Conservation (phyloP, 805 yeast genomes). For the Naumovozyma dairenensis region DNA sequence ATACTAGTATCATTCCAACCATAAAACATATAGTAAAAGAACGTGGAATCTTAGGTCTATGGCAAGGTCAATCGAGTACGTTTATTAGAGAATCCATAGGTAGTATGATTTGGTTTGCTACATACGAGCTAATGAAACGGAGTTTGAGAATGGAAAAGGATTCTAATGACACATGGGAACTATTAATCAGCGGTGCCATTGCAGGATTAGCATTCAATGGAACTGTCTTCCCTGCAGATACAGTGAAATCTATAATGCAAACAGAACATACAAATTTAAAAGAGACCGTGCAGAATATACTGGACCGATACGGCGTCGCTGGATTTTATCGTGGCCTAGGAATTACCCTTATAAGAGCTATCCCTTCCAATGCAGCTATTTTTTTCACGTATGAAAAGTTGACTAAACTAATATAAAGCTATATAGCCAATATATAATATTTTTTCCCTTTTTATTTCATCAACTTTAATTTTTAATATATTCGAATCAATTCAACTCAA, state of each 20-base stretch:
- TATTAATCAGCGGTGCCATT: slow-evolving; percentile 71
- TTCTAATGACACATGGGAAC: slow-evolving; percentile 31
- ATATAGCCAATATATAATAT: no score
- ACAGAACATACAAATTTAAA: slow-evolving; percentile 32
- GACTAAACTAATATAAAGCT: no score
- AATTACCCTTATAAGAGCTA: slow-evolving; percentile 67
- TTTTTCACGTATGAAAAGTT: slow-evolving; percentile 63
- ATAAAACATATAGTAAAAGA: slow-evolving; percentile 35
- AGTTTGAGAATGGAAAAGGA: slow-evolving; percentile 19
- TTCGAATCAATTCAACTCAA: no score
- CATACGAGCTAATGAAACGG: slow-evolving; percentile 55
- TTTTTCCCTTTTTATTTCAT: no score
- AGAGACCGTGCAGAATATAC: slow-evolving; percentile 30
- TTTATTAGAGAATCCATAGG: slow-evolving; percentile 79
- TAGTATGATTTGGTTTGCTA: slow-evolving; percentile 88
- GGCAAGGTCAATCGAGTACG: slow-evolving; percentile 84
- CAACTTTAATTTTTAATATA: no score
- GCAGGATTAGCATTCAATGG: slow-evolving; percentile 81
- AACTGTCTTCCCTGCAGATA: slow-evolving; percentile 80
- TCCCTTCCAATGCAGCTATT: slow-evolving; percentile 84
- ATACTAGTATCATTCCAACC: slow-evolving; percentile 31
- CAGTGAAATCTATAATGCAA: slow-evolving; percentile 81
- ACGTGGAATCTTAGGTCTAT: slow-evolving; percentile 65
- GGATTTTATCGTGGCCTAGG: slow-evolving; percentile 80
- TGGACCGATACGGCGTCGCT: slow-evolving; percentile 49